Evolutionary conservation across 176 grass and related monocot genomes (phyloP), one percentile per base, ranked within the genome.

Genomic region (Coix lacrymajobi): DNA sequence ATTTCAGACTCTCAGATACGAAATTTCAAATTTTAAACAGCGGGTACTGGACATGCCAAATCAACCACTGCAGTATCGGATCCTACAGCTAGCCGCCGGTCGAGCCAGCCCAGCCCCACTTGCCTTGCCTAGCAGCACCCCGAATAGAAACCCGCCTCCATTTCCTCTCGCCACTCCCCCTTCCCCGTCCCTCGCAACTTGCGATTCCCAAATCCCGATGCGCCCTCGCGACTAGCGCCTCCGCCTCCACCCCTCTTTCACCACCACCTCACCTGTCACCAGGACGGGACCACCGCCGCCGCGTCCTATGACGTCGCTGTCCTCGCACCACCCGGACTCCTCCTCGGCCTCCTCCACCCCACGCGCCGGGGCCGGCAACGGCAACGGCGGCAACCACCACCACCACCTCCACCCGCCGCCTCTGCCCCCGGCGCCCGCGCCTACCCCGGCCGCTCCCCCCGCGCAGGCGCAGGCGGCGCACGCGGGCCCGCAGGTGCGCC

Each of bases 131-230:
- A n/a, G n/a, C n/a, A 30, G 48, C 69, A 52, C 38, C 69, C 28
- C 41, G 65, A 62, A 85, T 14, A 43, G 74, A 45, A 19, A 13
- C 29, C 31, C 29, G 28, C 7, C 68, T 71, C 38, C 11, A 1
- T 13, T 37, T 20, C 65, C 34, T 14, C 38, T 6, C n/a, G 2
- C 10, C 11, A 41, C 34, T 20, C 69, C 74, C 4, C 6, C 32
- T 10, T 33, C 32, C 26, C 3, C 17, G 28, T 44, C 57, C 40
- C 52, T 85, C 78, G 43, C 88, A 24, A 45, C 12, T 82, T 44
- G 83, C 78, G 44, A 81, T 90, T 86, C 78, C 79, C 85, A 69
- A 84, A 88, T 91, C 63, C 88, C 75, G 54, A 81, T 83, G 29
- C 38, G 36, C 19, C 54, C 64, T 77, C 11, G 37, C 71, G 46